Conservation (phyloP, 768 basidiomycete genomes). For the Leccinum arenicola region DNA sequence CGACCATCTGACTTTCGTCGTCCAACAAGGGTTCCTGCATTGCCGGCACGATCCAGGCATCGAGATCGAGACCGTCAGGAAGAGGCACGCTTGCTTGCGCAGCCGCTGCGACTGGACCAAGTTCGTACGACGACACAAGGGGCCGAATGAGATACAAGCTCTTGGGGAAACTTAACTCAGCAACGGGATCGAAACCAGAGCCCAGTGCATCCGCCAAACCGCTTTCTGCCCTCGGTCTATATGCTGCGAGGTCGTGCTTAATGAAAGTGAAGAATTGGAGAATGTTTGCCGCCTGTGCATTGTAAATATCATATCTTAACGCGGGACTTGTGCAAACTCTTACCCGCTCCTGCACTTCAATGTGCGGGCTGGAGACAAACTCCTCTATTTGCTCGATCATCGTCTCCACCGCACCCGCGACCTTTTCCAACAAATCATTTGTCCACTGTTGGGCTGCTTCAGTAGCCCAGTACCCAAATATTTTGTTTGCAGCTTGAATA, state of each 20-base stretch:
- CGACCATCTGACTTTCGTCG: constrained; percentile 36
- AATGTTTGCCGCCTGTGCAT: constrained; percentile 72
- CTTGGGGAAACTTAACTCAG: constrained; percentile 70
- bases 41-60: constrained; percentile 79
- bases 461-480: no score
- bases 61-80: constrained; percentile 85
- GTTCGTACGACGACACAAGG: constrained; percentile 70
- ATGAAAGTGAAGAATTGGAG: constrained; percentile 75
- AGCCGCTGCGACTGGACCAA: constrained; percentile 76
- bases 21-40: constrained; percentile 32
- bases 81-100: constrained; percentile 82
- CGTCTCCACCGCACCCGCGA: constrained; percentile 60
- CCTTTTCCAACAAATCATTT: constrained; percentile 61
- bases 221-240: constrained; percentile 41
- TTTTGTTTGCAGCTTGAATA: no score
- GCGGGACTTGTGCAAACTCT: constrained; percentile 24
- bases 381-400: constrained; percentile 56
- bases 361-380: constrained; percentile 61
- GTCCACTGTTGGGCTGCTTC: constrained; percentile 52
- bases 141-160: constrained; percentile 84
- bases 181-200: constrained; percentile 37
- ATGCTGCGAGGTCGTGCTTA: constrained; percentile 62
- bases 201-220: constrained; percentile 38
- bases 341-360: constrained; percentile 93
- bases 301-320: constrained; percentile 6